Evolutionary conservation across 495 filamentous ascomycete species (phyloP), one percentile per base, ranked within the genome.

Genomic region (Aspergillus hancockii): DNA sequence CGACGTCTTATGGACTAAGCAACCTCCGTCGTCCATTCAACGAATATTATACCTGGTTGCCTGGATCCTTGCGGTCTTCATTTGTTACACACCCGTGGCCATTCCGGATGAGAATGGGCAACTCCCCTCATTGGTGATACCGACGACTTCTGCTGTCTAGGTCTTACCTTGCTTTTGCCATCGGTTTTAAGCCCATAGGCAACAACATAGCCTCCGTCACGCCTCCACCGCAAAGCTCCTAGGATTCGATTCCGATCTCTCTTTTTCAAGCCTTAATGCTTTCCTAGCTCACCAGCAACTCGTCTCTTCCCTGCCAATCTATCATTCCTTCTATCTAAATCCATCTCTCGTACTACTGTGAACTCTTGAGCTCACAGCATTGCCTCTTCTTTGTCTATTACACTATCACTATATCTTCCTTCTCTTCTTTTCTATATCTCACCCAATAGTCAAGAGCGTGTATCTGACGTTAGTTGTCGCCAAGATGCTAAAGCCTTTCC

Each of bases 401-500:
- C 38, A 7, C 5, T 41, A 14, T 18, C n/a, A n/a, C n/a, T n/a
- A n/a, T n/a, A n/a, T n/a, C n/a, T n/a, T n/a, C n/a, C n/a, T n/a
- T n/a, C 40, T 31, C 41, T 41, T 49, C 45, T 46, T 30, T 47
- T 34, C n/a, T 8, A 43, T 18, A 40, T 28, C 1, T 28, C 36
- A 25, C 23, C n/a, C 21, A 16, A 18, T 16, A 16, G n/a, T 23
- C 19, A 1, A 28, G 16, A 46, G 16, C 43, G 19, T 3, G 19
- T 47, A 21, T 22, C 9, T 13, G 36, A 4, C 36, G 36, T 12
- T 23, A 3, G 21, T 8, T 22, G 9, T 30, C 16, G 23, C 40
- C 53, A 65, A 53, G 21, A 76, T 77, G 75, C 68, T 79, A 63
- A 74, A 75, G 38, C 76, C 75, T 18, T 80, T 80, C 43, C 72